Percentiles rank a stretch among this genome's conserved stretches.
Evolutionary conservation across 2,329 filamentous ascomycete genomes (phyloP).

Genomic region (Raffaelea arxii): DNA sequence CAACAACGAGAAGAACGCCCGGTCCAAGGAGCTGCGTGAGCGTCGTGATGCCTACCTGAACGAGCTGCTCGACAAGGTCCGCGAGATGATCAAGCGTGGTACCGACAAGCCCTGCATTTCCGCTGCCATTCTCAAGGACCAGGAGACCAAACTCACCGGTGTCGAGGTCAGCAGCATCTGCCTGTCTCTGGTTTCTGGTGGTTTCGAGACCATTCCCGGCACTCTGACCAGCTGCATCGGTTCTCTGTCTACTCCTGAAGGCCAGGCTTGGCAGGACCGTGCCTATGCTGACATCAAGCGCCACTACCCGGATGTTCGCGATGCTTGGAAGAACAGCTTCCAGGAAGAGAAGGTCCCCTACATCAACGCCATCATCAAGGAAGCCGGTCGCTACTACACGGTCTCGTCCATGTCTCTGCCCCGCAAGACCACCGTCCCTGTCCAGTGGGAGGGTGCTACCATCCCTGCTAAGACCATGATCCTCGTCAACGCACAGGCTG

Average conservation of each 20-base stretch:
- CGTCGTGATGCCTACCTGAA: constrained; percentile 42
- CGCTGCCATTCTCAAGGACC: constrained; percentile 16
- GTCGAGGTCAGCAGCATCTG: constrained; percentile 61
- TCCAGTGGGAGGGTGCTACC: constrained; percentile 54
- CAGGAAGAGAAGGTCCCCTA: constrained; percentile 68
- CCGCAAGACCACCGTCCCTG: constrained; percentile 60
- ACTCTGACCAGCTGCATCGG: constrained; percentile 74
- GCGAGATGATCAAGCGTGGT: constrained; percentile 17
- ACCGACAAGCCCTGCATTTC: constrained; percentile 19
- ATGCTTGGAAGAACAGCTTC: constrained; percentile 67
- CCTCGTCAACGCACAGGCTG: constrained; percentile 70
- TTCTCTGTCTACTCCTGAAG: constrained; percentile 57
- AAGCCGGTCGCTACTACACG: constrained; percentile 68
- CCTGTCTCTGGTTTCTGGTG: constrained; percentile 65
- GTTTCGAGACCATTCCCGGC: constrained; percentile 70
- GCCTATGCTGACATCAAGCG: constrained; percentile 62
- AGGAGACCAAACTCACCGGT: constrained; percentile 25
- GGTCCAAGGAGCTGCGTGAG: constrained; percentile 41
- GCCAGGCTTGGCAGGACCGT: constrained; percentile 59
- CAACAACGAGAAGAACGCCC: constrained; percentile 37
- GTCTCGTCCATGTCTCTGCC: constrained; percentile 74
- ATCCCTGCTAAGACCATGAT: constrained; percentile 72
- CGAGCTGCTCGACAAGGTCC: constrained; percentile 50
- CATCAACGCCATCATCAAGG: constrained; percentile 68
- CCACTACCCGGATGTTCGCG: constrained; percentile 57